Base-by-base conservation (phyloP, 2,329 filamentous ascomycete species). In the Talaromyces sp. region DNA sequence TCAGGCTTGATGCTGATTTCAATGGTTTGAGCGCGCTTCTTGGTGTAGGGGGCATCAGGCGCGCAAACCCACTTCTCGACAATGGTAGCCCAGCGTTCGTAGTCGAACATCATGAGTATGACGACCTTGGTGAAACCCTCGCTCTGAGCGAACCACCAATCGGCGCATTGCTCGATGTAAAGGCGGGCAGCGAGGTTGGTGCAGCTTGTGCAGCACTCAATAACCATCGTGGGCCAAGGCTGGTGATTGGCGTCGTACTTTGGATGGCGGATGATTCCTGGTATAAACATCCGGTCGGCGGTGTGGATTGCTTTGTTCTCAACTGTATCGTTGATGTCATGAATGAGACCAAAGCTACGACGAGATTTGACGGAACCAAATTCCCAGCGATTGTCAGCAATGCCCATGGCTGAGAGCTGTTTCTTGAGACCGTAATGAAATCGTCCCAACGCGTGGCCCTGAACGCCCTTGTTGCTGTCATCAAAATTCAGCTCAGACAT, bases 91-190 rank as follows among this genome's bases (percentile, higher is more conserved):
- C 11, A 7, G 4, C 18, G 46, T 0, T 5, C n/a, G 39, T 63
- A 55, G 40, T 63, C 48, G 40, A 63, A 63, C 48, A 39, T 60
- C 46, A 63, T 58, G 18, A 63, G 2, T 1, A 63, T 5, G 1
- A 63, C 61, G 25, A 55, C 35, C 14, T 60, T 60, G 2, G 57
- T 60, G 1, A 44, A 28, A 1, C 57, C 31, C 11, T 40, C 12
- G n/a, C 57, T 63, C 42, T 60, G 61, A 2, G 57, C 37, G 21
- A 63, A 63, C 61, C 61, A 63, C 61, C 61, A 63, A 46, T 63
- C 57, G 4, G 44, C 61, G n/a, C 46, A 44, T 23, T 55, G 60
- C 12, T 63, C 39, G 8, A 63, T 11, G 21, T 60, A 60, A 4
- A 21, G 39, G 6, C 61, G 57, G 21, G 61, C 56, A 2, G 61